Percentiles rank a stretch among this genome's conserved stretches.
Conservation (phyloP, 129 eudicot species). For the Flaveria ramosissima region DNA sequence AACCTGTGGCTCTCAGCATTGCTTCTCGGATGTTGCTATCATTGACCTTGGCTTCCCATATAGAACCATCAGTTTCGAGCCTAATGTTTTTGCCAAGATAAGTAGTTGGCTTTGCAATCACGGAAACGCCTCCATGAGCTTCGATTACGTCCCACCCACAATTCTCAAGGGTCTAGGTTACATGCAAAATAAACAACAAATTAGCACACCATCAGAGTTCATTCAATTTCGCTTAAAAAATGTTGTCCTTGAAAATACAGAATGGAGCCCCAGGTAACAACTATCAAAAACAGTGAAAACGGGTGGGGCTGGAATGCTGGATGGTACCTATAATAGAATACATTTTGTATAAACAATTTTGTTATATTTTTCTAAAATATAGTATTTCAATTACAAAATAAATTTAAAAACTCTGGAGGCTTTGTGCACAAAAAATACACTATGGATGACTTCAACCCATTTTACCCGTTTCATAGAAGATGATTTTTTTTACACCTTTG, state of each 20-base stretch:
- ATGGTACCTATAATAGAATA: too few species aligned
- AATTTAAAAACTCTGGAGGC: neutral
- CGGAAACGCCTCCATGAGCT: slow-evolving; percentile 75
- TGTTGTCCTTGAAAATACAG: too few species aligned
- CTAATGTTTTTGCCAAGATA: slow-evolving; percentile 63
- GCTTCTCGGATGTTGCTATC: slow-evolving; percentile 86
- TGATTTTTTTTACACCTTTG: neutral
- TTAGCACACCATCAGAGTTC: neutral
- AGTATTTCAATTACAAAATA: neutral
- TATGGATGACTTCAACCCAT: neutral
- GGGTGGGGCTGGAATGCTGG: too few species aligned
- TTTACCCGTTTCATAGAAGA: neutral
- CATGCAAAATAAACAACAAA: neutral
- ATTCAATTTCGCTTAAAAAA: neutral
- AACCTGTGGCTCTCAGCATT: slow-evolving; percentile 65
- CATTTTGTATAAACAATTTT: too few species aligned
- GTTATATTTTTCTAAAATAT: neutral
- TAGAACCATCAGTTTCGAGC: slow-evolving; percentile 34
- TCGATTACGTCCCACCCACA: slow-evolving; percentile 95
- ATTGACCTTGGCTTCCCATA: slow-evolving; percentile 57
- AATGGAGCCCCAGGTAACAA: neutral
- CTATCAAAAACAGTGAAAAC: neutral
- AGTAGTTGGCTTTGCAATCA: slow-evolving; percentile 72
- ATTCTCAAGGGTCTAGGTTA: slow-evolving; percentile 63
- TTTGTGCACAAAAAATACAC: neutral